Evolutionary conservation across 169 alveolate genomes (phyloP), one percentile per base, ranked within the genome.

Genomic region (Eimeria sp.): DNA sequence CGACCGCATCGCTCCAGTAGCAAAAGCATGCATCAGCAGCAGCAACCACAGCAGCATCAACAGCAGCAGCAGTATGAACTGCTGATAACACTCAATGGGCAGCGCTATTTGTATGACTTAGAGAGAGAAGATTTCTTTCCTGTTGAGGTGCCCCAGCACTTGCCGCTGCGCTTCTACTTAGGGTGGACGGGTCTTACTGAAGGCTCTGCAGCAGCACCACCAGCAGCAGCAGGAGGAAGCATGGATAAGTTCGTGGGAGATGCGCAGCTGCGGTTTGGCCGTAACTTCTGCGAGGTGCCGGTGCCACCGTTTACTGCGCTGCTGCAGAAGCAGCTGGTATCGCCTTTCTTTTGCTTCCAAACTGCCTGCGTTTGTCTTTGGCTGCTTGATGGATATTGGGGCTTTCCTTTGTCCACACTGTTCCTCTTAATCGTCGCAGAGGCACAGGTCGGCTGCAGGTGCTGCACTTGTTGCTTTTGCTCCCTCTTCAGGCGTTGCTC

Each of bases 341-440:
- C 99, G 61, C 99, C 99, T 45, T 99, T 99, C 98, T 99, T 99
- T 97, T 98, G 99, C 51, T 99, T 99, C 98, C 99, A 99, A 96
- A 96, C 99, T 73, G 98, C 99, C 95, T 98, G 99, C 95, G 98
- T 99, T 34, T 95, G 99, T 2, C 96, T 99, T 63, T 99, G 99
- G 99, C 98, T 99, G 54, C 96, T 99, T 83, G 99, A 99, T 96
- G 99, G 99, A 95, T 99, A 99, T 97, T 98, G 99, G 99, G 58
- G 98, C 92, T 98, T 98, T 97, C 98, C 99, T 20, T 83, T 99
- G 80, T 96, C 99, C 91, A 98, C 99, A 18, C 95, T 99, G 67
- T 96, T 98, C 49, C 97, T 99, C 97, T 97, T 99, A 43, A 97
- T 99, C 70, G 75, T 98, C 78, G 87, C 98, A 30, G 99, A 98